Base-by-base conservation (phyloP, 2,329 filamentous ascomycete genomes). In the Alternaria sp. region DNA sequence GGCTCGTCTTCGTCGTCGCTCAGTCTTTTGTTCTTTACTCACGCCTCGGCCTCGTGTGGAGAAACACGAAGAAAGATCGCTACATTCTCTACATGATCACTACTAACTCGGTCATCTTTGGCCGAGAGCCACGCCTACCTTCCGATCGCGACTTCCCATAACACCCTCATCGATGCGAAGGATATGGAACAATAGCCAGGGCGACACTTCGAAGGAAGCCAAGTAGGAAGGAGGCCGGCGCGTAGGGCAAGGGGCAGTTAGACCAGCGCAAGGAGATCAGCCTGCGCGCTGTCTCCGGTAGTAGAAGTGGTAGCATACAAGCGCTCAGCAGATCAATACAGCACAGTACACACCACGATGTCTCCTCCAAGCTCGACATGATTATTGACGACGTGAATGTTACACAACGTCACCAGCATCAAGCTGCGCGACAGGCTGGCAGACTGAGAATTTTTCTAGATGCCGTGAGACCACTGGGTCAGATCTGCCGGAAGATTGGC, bases 21-120 rank as follows among this genome's bases (percentile, higher is more conserved):
- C 86, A 89, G 71, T 84, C 84, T 0, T 61, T 89, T 11, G 87
- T 90, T 1, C 78, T 90, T 0, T 90, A 87, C 77, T 89, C 87
- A 3, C 82, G 88, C 5, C 81, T 90, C 1, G 86, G 89, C 69
- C 79, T 90, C 1, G 82, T 90, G 6, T 72, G 88, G 5, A 60
- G 66, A 10, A 76, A 80, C 10, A 46, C 25, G 69, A 75, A 59
- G 64, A 65, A 54, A 4, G 57, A 62, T 6, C 64, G 79, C 5
- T 77, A 81, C 3, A 82, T 88, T 2, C 77, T 88, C 0, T 79
- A 71, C 45, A 86, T 89, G 83, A 89, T 90, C 61, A 78, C 87
- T 23, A 65, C 81, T 62, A 83, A 87, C 66, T 80, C 81, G n/a
- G 65, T 88, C 43, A 61, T 87, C 15, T 77, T 87, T 44, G 85